A percentile compares a stretch with the other conserved stretches of the same genome.
phyloP scores from a whole-genome alignment of 106 monocot species.

The Xerophyta viscosa region DNA sequence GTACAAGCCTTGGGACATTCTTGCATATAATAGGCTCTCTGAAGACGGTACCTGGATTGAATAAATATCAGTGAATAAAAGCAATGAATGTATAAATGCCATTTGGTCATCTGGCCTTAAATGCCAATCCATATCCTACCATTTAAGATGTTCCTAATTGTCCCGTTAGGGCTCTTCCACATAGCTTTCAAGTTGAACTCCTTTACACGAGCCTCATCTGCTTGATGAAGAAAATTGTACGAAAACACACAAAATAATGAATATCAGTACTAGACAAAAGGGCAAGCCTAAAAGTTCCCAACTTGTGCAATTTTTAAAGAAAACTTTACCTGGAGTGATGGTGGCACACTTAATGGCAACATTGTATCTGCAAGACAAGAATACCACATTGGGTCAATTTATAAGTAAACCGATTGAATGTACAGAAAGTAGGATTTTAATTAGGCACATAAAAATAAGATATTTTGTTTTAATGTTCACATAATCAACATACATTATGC shows the following conservation, averaged over 20 bases:
- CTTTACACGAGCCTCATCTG: conserved; percentile 82
- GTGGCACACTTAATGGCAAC: conserved; percentile 95
- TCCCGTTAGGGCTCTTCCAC: conserved; percentile 97
- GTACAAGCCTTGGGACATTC: conserved; percentile 73
- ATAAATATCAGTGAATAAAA: no score
- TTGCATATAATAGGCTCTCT: conserved; percentile 96
- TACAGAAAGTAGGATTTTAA: no score
- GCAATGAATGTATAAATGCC: no score
- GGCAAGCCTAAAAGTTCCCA: not conserved
- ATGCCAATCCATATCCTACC: conserved; percentile 29
- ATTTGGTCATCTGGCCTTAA: not conserved
- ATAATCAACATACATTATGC: no score
- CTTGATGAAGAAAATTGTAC: not conserved
- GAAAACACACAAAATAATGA: no score
- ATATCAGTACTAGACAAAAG: not conserved
- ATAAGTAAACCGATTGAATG: no score
- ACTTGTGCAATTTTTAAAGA: not conserved
- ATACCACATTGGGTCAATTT: no score
- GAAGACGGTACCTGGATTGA: conserved; percentile 68
- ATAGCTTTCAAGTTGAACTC: conserved; percentile 91
- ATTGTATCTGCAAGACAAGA: conserved; percentile 58
- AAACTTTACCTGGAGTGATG: conserved; percentile 73
- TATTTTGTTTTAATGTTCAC: no score
- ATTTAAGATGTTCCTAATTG: conserved; percentile 93
- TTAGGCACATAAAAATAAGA: no score